Conservation (phyloP, 371 early-diverging fungal species). For the Amoeboaphelidium protococcarum region DNA sequence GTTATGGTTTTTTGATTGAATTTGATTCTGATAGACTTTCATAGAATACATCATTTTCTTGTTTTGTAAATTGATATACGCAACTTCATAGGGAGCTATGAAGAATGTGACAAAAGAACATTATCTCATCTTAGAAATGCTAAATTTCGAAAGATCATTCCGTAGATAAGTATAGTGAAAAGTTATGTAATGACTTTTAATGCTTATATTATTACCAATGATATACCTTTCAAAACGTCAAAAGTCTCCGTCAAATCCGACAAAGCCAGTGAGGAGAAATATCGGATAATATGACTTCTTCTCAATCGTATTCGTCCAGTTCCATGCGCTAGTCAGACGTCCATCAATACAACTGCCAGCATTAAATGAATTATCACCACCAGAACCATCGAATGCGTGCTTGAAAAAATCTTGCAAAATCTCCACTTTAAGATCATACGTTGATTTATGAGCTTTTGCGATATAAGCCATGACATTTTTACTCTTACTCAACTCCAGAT, state of each 20-base stretch:
- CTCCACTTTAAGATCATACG: slow-evolving; percentile 15
- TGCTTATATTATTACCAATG: too few species aligned
- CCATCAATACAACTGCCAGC: slow-evolving; percentile 95
- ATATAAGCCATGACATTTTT: slow-evolving; percentile 30
- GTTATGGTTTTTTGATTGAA: too few species aligned
- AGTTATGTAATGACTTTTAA: too few species aligned
- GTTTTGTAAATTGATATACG: too few species aligned
- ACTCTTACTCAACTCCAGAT: slow-evolving; percentile 24
- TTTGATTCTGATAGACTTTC: too few species aligned
- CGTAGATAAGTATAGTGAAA: too few species aligned
- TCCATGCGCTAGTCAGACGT: slow-evolving; percentile 30
- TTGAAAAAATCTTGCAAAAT: slow-evolving; percentile 51
- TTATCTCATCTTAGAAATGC: too few species aligned
- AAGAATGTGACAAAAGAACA: too few species aligned
- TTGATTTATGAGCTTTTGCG: slow-evolving; percentile 32
- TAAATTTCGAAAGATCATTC: too few species aligned
- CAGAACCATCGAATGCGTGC: slow-evolving; percentile 84
- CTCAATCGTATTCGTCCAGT: slow-evolving; percentile 62
- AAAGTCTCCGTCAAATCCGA: slow-evolving; percentile 18
- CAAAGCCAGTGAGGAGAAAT: slow-evolving; percentile 52
- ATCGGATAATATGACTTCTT: slow-evolving; percentile 76
- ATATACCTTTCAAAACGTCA: too few species aligned
- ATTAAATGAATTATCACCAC: slow-evolving; percentile 72
- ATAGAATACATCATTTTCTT: too few species aligned
- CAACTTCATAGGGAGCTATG: too few species aligned